Percentiles rank a stretch among this genome's conserved stretches.
Evolutionary conservation across 805 yeast genomes (phyloP).

Genomic region (Cyberlindnera misumaiensis): DNA sequence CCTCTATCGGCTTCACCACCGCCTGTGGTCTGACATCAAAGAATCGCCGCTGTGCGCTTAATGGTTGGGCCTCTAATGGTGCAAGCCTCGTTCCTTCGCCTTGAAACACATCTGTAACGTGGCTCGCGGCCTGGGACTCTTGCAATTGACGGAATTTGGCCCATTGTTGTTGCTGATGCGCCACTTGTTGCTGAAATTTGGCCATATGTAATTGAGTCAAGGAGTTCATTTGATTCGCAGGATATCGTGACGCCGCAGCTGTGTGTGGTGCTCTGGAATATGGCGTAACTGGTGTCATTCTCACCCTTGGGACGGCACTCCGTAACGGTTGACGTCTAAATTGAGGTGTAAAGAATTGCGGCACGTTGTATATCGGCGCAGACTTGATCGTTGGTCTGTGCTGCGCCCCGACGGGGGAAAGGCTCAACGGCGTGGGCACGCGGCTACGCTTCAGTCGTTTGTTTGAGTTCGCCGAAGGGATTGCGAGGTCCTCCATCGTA

Average conservation of each 20-base stretch:
- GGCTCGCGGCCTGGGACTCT: conserved; percentile 17
- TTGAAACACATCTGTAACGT: conserved; percentile 44
- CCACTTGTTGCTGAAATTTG: conserved; percentile 22
- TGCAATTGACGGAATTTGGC: conserved; percentile 21
- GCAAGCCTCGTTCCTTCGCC: conserved; percentile 41
- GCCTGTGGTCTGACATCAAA: conserved; percentile 25
- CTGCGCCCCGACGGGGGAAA: conserved; percentile 10
- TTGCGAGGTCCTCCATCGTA: conserved; percentile 10
- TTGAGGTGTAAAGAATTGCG: conserved; percentile 13
- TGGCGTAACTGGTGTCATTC: no score
- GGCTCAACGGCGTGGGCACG: conserved; percentile 26
- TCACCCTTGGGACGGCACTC: conserved; percentile 1
- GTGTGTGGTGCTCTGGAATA: conserved; percentile 13
- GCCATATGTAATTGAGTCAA: conserved; percentile 19
- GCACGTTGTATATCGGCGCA: conserved; percentile 24
- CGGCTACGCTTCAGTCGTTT: conserved; percentile 24
- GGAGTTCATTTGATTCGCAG: conserved; percentile 15
- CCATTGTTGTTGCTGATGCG: conserved; percentile 23
- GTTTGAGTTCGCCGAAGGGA: conserved; percentile 16
- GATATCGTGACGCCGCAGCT: conserved; percentile 16
- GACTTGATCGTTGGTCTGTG: conserved; percentile 25
- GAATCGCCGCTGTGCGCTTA: conserved; percentile 39
- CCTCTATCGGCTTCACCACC: not conserved
- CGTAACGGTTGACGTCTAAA: not conserved
- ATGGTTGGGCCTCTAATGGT: conserved; percentile 44